Evolutionary conservation across 208 protist species (phyloP).

Genomic region (Wallacemonas sp.): DNA sequence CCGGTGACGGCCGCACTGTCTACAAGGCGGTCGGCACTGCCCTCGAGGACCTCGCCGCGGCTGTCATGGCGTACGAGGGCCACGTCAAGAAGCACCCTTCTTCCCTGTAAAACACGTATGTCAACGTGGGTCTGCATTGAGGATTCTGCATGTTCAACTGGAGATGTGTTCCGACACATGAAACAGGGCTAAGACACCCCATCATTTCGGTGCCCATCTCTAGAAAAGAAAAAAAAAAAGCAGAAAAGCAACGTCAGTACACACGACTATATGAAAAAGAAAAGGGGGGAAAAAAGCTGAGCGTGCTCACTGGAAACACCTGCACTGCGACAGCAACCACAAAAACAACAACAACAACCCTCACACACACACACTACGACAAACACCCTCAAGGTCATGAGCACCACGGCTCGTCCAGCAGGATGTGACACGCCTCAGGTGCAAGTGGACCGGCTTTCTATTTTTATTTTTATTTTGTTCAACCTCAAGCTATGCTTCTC

Average conservation of each 20-base stretch:
- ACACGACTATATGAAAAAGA: too few species aligned
- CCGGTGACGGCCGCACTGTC: conserved; percentile 13
- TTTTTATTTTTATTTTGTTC: conserved; percentile 2
- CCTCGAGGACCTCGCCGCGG: conserved; percentile 17
- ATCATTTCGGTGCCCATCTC: too few species aligned
- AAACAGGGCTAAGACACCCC: too few species aligned
- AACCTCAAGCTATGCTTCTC: not conserved
- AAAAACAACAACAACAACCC: not conserved
- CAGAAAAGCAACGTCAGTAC: too few species aligned
- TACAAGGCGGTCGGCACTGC: conserved; percentile 23
- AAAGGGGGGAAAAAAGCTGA: too few species aligned
- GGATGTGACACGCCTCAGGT: too few species aligned
- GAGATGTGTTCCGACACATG: not conserved
- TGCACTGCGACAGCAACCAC: not conserved
- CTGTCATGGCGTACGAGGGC: conserved; percentile 13
- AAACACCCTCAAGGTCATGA: not conserved
- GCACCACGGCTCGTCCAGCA: not conserved
- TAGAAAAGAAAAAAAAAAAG: too few species aligned
- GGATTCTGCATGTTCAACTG: not conserved
- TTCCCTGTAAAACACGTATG: not conserved
- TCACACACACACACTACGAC: not conserved
- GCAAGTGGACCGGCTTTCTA: too few species aligned
- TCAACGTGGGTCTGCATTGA: not conserved
- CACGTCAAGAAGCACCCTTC: conserved; percentile 9
- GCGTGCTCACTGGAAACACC: too few species aligned